These are phyloP conservation scores for Lecanicillium sp. DNA, from an alignment of 2,329 filamentous ascomycete genomes.

Conservation along the genomic window DNA sequence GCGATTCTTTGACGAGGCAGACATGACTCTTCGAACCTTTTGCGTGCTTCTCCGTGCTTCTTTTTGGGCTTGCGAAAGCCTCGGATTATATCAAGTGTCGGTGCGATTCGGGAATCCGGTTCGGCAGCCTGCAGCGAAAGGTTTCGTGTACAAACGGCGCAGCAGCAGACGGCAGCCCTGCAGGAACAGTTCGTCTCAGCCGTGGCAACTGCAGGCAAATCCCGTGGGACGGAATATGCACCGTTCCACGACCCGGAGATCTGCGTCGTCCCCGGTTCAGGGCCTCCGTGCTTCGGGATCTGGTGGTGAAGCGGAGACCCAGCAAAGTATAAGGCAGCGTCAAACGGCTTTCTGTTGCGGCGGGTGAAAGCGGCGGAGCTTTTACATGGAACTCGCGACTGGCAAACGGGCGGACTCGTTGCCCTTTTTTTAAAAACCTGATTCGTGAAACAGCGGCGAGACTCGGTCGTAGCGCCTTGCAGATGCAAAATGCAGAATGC, in stretches of 20 bases:
- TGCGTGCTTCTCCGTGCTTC: too few species aligned
- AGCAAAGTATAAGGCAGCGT: constrained; percentile 12
- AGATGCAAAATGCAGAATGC: too few species aligned
- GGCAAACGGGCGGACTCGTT: too few species aligned
- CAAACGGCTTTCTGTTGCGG: too few species aligned
- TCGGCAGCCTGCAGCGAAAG: constrained; percentile 16
- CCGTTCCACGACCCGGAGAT: constrained; percentile 26
- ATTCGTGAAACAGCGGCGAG: too few species aligned
- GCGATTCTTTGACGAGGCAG: constrained; percentile 50
- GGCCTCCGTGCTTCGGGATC: constrained; percentile 18
- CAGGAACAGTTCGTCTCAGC: constrained; percentile 13
- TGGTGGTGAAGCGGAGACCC: constrained; percentile 17
- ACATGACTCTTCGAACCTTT: constrained; percentile 41
- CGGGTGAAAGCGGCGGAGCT: too few species aligned
- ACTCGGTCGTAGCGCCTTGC: too few species aligned
- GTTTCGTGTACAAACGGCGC: too few species aligned
- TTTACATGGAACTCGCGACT: too few species aligned
- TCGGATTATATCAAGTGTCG: neutral
- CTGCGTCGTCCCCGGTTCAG: constrained; percentile 15
- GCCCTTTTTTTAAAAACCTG: too few species aligned
- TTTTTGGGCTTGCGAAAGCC: too few species aligned
- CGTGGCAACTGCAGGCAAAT: constrained; percentile 13
- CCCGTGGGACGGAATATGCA: constrained; percentile 32
- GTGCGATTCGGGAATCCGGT: constrained; percentile 12
- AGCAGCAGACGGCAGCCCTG: constrained; percentile 14